phyloP scores from a whole-genome alignment of 2,329 filamentous ascomycete genomes.

The Colletotrichum musae region DNA sequence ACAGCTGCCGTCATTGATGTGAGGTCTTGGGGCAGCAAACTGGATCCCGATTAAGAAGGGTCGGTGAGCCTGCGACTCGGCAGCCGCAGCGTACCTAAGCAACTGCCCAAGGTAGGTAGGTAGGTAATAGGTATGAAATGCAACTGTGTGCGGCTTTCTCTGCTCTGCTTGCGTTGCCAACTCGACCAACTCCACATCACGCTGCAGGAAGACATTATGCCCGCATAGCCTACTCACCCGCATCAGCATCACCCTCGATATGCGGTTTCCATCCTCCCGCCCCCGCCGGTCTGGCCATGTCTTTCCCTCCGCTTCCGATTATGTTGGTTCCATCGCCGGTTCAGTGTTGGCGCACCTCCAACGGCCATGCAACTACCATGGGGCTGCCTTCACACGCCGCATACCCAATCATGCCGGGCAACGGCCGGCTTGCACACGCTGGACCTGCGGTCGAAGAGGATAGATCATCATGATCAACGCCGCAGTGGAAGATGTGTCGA shows the following conservation, averaged over 20 bases:
- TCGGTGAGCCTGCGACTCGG: neutral
- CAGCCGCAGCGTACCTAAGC: neutral
- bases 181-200: slow-evolving; percentile 15
- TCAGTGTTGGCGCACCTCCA: too few relatives aligned
- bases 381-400: neutral
- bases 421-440: slow-evolving; percentile 3
- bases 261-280: neutral
- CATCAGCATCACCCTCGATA: slow-evolving; percentile 4
- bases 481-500: neutral
- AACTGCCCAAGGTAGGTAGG: too few relatives aligned
- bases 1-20: neutral
- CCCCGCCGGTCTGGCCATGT: neutral
- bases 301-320: neutral
- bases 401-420: slow-evolving; percentile 13
- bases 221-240: slow-evolving; percentile 21
- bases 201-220: slow-evolving; percentile 13
- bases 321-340: neutral
- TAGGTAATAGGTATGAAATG: neutral
- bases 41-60: neutral
- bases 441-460: slow-evolving; percentile 3
- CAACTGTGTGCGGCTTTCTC: neutral
- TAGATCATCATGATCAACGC: slow-evolving; percentile 12
- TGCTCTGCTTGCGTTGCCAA: slow-evolving; percentile 1
- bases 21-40: neutral
- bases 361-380: neutral